Percentiles rank a stretch among this genome's conserved stretches.
These are phyloP conservation scores for Gastrodia elata DNA, from an alignment of 106 monocot genomes.

Conservation along the genomic window DNA sequence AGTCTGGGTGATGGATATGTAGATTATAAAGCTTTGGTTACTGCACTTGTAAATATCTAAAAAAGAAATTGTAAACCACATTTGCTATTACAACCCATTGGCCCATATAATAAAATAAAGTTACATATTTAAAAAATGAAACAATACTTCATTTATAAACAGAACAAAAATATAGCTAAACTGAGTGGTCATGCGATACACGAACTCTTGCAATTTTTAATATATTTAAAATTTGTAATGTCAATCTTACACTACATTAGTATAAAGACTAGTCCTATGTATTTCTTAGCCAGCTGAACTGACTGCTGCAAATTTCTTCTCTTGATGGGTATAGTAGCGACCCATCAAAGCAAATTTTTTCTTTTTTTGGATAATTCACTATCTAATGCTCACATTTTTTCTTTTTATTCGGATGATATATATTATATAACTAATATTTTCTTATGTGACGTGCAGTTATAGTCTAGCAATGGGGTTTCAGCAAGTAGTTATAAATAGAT, in stretches of 20 bases:
- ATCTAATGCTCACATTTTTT: not conserved
- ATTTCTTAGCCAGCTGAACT: not conserved
- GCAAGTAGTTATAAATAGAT: conserved; percentile 45
- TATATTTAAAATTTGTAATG: not conserved
- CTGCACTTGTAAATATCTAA: too few relatives aligned
- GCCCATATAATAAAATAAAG: too few relatives aligned
- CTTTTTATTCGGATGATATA: not conserved
- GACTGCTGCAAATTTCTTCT: not conserved
- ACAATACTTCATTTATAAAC: too few relatives aligned
- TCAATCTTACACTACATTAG: not conserved
- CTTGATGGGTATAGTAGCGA: not conserved
- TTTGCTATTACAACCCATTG: too few relatives aligned
- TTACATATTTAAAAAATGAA: too few relatives aligned
- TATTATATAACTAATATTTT: not conserved
- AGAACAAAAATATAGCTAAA: too few relatives aligned
- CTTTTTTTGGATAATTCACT: not conserved
- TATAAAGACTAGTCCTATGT: not conserved
- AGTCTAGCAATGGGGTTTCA: conserved; percentile 53
- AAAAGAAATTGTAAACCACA: too few relatives aligned
- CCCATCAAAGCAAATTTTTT: too few relatives aligned
- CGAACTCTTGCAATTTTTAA: not conserved
- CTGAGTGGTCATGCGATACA: too few relatives aligned
- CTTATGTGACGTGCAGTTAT: conserved; percentile 36
- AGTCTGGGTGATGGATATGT: too few relatives aligned
- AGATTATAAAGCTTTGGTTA: too few relatives aligned